These are phyloP conservation scores for Thalia dealbata DNA, from an alignment of 176 grass and related monocot species.

Conservation along the genomic window DNA sequence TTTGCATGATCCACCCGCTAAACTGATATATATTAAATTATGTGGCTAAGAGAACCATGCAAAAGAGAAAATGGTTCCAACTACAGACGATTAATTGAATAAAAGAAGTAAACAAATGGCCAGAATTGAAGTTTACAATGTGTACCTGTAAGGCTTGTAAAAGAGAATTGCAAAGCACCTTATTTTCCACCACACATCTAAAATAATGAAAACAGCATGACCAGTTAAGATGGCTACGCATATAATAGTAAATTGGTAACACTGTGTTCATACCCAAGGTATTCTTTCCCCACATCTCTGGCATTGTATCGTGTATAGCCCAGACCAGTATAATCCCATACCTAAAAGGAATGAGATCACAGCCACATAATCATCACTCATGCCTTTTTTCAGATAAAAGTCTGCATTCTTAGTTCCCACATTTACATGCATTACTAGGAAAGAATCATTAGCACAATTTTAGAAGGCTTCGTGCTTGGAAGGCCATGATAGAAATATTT, in stretches of 20 bases:
- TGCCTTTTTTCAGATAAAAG: not conserved
- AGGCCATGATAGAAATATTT: not conserved
- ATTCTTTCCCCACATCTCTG: conserved; percentile 78
- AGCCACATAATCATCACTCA: not conserved
- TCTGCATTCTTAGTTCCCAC: not conserved
- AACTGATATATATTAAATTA: not conserved
- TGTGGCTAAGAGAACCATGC: not conserved
- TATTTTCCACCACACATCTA: conserved; percentile 99
- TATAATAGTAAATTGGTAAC: not conserved
- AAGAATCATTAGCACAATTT: not conserved
- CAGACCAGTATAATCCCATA: conserved; percentile 96
- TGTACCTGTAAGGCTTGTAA: conserved; percentile 59
- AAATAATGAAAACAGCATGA: conserved; percentile 3
- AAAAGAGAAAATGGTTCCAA: not conserved
- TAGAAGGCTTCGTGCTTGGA: not conserved
- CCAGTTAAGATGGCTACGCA: not conserved
- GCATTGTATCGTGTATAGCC: conserved; percentile 85
- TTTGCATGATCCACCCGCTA: not conserved
- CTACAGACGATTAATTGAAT: not conserved
- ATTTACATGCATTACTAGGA: not conserved
- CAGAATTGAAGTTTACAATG: not conserved
- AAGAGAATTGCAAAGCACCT: conserved; percentile 90
- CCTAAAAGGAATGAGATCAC: conserved; percentile 29
- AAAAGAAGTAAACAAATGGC: not conserved
- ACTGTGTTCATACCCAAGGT: conserved; percentile 61